A percentile compares a stretch with the other conserved stretches of the same genome.
phyloP scores from a whole-genome alignment of 306 rosid genomes.

The Quercus alba region DNA sequence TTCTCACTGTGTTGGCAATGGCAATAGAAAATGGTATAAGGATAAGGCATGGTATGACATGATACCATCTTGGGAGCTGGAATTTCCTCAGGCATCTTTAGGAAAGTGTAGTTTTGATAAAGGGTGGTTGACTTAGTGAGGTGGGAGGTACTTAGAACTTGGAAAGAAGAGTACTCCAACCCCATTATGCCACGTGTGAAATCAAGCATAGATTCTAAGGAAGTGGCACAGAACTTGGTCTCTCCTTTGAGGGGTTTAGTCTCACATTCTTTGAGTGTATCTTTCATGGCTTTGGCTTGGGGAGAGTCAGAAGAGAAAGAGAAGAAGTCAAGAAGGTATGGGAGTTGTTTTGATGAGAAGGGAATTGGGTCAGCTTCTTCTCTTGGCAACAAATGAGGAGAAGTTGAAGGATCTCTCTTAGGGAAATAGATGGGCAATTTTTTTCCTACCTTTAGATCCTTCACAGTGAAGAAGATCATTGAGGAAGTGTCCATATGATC shows the following conservation, averaged over 20 bases:
- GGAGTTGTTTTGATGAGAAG: slow-evolving; percentile 52
- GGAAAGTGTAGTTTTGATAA: slow-evolving; percentile 66
- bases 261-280: slow-evolving; percentile 60
- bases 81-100: slow-evolving; percentile 36
- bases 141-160: slow-evolving; percentile 45
- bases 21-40: slow-evolving; percentile 63
- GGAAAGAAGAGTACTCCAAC: neutral
- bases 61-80: slow-evolving; percentile 68
- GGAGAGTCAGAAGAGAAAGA: slow-evolving; percentile 50
- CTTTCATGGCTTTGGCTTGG: slow-evolving; percentile 68
- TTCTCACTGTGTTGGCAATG: slow-evolving; percentile 56
- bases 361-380: slow-evolving; percentile 53
- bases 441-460: slow-evolving; percentile 51
- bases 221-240: slow-evolving; percentile 68
- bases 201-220: slow-evolving; percentile 68
- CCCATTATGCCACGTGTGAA: slow-evolving; percentile 46
- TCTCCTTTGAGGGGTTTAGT: slow-evolving; percentile 59
- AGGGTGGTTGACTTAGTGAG: slow-evolving; percentile 40
- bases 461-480: slow-evolving; percentile 64
- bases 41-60: slow-evolving; percentile 82
- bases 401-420: slow-evolving; percentile 54
- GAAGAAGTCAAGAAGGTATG: slow-evolving; percentile 43
- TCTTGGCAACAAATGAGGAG: slow-evolving; percentile 51
- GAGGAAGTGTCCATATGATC: slow-evolving; percentile 41
- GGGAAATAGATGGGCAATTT: slow-evolving; percentile 61